Percentiles rank a stretch among this genome's conserved stretches.
phyloP scores from a whole-genome alignment of 805 yeast genomes.

The Nakazawaea populi region DNA sequence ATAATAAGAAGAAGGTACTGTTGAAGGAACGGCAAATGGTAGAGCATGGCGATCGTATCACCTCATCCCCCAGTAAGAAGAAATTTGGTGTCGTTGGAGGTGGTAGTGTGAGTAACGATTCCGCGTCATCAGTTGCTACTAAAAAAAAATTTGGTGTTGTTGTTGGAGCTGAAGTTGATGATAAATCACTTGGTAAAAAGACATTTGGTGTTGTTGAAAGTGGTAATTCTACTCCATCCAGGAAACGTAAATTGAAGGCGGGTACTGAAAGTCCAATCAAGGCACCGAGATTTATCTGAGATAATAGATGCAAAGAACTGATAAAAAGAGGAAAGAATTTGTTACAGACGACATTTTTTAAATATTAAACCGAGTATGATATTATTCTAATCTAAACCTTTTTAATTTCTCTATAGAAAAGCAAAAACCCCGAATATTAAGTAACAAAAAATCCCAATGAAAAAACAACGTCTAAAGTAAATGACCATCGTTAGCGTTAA shows the following conservation, averaged over 20 bases:
- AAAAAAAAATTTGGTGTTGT: neutral
- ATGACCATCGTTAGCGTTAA: neutral
- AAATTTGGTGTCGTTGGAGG: neutral
- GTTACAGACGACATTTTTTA: too few relatives aligned
- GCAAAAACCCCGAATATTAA: neutral
- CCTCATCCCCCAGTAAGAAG: neutral
- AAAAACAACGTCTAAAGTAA: too few relatives aligned
- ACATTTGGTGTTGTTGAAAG: conserved; percentile 1
- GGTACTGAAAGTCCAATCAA: conserved; percentile 7
- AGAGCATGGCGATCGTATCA: neutral
- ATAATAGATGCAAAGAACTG: neutral
- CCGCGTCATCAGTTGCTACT: neutral
- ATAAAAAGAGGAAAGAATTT: too few relatives aligned
- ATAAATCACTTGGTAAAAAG: neutral
- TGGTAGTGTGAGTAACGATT: neutral
- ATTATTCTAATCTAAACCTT: neutral
- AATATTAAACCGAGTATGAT: too few relatives aligned
- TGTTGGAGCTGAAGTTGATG: neutral
- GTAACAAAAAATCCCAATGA: neutral
- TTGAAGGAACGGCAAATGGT: neutral
- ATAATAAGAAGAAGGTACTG: neutral
- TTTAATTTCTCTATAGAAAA: neutral
- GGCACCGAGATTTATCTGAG: conserved; percentile 5
- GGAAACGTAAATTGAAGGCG: conserved; percentile 9
- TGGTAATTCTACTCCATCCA: neutral